Evolutionary conservation across 306 rosid genomes (phyloP).

Genomic region (Dalbergia cultrata): DNA sequence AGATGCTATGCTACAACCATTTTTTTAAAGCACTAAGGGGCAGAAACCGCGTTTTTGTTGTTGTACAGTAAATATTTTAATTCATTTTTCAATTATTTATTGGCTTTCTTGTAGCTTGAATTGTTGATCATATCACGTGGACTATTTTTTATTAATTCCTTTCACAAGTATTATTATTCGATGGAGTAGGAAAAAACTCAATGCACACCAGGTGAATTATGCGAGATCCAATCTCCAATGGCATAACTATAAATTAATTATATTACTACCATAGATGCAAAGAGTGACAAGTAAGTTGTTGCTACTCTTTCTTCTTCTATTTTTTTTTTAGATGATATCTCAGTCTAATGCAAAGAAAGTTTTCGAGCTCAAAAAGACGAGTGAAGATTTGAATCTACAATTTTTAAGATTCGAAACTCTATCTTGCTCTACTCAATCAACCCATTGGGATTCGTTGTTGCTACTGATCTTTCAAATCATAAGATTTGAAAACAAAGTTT

Average conservation of each 20-base stretch:
- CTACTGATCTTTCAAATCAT: not conserved
- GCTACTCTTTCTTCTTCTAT: not conserved
- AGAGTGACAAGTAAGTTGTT: not conserved
- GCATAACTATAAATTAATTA: not conserved
- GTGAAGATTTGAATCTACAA: too few relatives aligned
- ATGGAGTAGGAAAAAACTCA: slow-evolving; percentile 5
- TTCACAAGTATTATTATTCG: not conserved
- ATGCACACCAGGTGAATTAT: not conserved
- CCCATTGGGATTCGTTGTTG: not conserved
- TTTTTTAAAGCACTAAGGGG: slow-evolving; percentile 2
- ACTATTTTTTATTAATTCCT: slow-evolving; percentile 8
- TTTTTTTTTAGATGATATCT: too few relatives aligned
- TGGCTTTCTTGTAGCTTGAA: slow-evolving; percentile 33
- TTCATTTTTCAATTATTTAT: slow-evolving; percentile 15
- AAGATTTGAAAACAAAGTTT: not conserved
- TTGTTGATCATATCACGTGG: slow-evolving; percentile 53
- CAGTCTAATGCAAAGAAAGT: too few relatives aligned
- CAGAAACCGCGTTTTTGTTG: slow-evolving; percentile 67
- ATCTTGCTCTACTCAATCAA: too few relatives aligned
- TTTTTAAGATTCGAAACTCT: too few relatives aligned
- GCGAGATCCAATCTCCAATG: slow-evolving; percentile 24
- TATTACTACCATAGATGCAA: not conserved
- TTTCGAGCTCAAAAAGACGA: too few relatives aligned
- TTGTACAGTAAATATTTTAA: slow-evolving; percentile 36
- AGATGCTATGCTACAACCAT: slow-evolving; percentile 28